phyloP scores from a whole-genome alignment of 2,329 filamentous ascomycete genomes.

The Fusarium floridanum region DNA sequence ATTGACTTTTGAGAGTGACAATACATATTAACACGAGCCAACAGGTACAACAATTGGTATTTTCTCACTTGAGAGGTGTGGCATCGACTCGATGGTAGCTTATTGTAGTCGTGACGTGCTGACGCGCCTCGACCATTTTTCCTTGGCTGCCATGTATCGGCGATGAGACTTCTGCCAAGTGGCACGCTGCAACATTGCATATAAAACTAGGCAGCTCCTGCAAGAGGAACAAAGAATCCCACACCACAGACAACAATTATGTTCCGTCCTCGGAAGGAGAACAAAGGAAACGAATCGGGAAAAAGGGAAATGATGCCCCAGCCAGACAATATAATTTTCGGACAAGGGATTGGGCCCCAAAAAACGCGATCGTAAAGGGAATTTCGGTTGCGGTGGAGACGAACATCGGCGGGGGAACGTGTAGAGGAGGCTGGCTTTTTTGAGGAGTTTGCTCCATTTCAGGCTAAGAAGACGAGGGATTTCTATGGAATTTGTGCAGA shows the following conservation, averaged over 20 bases:
- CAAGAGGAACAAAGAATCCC: not conserved
- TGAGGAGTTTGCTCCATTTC: not conserved
- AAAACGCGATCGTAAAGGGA: conserved; percentile 15
- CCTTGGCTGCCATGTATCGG: not conserved
- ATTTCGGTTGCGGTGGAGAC: conserved; percentile 29
- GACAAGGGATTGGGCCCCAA: conserved; percentile 26
- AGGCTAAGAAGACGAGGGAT: not conserved
- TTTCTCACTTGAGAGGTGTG: not conserved
- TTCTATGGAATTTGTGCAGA: not conserved
- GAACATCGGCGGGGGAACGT: conserved; percentile 16
- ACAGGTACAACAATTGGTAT: not conserved
- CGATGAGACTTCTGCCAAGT: not conserved
- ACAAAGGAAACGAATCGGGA: conserved; percentile 16
- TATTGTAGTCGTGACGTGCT: conserved; percentile 3
- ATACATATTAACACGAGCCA: not conserved
- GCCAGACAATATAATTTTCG: conserved; percentile 15
- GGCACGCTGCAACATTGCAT: conserved; percentile 1
- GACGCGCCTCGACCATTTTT: not conserved
- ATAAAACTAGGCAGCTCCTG: not conserved
- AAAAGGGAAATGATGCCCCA: not conserved
- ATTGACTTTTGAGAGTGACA: not conserved
- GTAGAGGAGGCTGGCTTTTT: conserved; percentile 31
- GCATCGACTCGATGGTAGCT: not conserved
- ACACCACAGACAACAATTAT: not conserved
- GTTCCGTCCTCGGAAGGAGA: not conserved